phyloP scores from a whole-genome alignment of 805 yeast genomes.

The Yarrowia sp. region DNA sequence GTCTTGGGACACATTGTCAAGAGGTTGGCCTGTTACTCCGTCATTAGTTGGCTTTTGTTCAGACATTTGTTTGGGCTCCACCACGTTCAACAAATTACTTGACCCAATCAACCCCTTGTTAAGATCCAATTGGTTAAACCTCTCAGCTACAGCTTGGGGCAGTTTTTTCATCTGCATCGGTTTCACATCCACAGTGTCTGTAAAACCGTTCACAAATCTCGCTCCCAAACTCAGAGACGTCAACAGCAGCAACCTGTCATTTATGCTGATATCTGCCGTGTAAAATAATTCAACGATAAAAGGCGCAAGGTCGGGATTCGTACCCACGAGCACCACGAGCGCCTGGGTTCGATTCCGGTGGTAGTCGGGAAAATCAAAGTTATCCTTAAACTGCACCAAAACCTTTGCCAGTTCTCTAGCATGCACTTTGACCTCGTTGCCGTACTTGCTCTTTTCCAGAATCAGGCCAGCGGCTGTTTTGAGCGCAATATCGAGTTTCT shows the following conservation, averaged over 20 bases:
- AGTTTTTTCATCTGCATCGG: slow-evolving; percentile 54
- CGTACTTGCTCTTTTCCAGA: slow-evolving; percentile 65
- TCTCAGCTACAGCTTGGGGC: slow-evolving; percentile 57
- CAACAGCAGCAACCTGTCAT: slow-evolving; percentile 73
- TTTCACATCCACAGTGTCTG: slow-evolving; percentile 49
- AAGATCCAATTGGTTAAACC: slow-evolving; percentile 46
- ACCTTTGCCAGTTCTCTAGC: slow-evolving; percentile 60
- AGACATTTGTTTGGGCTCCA: neutral
- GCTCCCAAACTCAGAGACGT: slow-evolving; percentile 75
- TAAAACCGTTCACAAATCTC: slow-evolving; percentile 69
- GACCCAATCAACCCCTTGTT: slow-evolving; percentile 23
- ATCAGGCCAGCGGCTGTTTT: slow-evolving; percentile 64
- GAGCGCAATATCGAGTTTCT: slow-evolving; percentile 60
- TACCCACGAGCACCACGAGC: slow-evolving; percentile 67
- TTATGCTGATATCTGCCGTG: slow-evolving; percentile 80
- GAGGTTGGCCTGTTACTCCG: slow-evolving; percentile 3
- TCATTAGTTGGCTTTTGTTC: neutral
- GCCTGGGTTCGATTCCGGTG: slow-evolving; percentile 70
- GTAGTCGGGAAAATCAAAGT: slow-evolving; percentile 63
- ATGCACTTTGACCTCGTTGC: slow-evolving; percentile 66
- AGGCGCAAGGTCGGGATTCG: slow-evolving; percentile 56
- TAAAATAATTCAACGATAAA: slow-evolving; percentile 57
- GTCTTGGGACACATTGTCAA: slow-evolving; percentile 39
- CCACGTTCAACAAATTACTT: neutral
- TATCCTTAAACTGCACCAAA: slow-evolving; percentile 63